Percentiles rank a stretch among this genome's conserved stretches.
These are phyloP conservation scores for Neofusicoccum laricinum DNA, from an alignment of 2,329 filamentous ascomycete genomes.

Conservation along the genomic window DNA sequence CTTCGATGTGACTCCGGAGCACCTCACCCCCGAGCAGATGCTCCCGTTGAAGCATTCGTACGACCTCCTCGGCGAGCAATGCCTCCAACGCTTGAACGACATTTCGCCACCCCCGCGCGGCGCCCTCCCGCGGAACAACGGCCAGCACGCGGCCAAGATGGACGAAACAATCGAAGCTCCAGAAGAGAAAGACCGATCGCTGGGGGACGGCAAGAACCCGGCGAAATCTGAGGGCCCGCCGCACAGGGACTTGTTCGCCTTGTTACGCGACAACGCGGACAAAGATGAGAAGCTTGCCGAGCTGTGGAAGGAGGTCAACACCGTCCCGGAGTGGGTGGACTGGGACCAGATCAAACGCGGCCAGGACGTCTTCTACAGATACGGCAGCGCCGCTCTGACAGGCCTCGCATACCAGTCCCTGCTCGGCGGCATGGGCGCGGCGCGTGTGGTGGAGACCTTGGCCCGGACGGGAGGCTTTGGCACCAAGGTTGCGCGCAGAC, in stretches of 20 bases:
- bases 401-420: slow-evolving; percentile 64
- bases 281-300: slow-evolving; percentile 54
- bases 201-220: background rate
- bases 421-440: slow-evolving; percentile 70
- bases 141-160: slow-evolving; percentile 26
- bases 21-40: slow-evolving; percentile 60
- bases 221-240: slow-evolving; percentile 26
- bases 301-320: slow-evolving; percentile 66
- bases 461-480: slow-evolving; percentile 72
- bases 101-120: slow-evolving; percentile 52
- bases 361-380: slow-evolving; percentile 75
- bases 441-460: slow-evolving; percentile 70
- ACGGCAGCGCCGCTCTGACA: slow-evolving; percentile 65
- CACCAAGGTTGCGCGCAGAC: slow-evolving; percentile 61
- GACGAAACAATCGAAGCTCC: slow-evolving; percentile 22
- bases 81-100: slow-evolving; percentile 60
- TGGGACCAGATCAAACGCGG: slow-evolving; percentile 73
- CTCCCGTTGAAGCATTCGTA: slow-evolving; percentile 63
- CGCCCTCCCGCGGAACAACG: slow-evolving; percentile 38
- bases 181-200: slow-evolving; percentile 20
- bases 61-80: slow-evolving; percentile 66
- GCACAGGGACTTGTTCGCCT: slow-evolving; percentile 59
- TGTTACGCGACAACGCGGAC: slow-evolving; percentile 58
- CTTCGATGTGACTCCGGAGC: slow-evolving; percentile 67
- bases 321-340: slow-evolving; percentile 71